Base-by-base conservation (phyloP, 1,139 yeast species). In the Fermentozyma sake region DNA sequence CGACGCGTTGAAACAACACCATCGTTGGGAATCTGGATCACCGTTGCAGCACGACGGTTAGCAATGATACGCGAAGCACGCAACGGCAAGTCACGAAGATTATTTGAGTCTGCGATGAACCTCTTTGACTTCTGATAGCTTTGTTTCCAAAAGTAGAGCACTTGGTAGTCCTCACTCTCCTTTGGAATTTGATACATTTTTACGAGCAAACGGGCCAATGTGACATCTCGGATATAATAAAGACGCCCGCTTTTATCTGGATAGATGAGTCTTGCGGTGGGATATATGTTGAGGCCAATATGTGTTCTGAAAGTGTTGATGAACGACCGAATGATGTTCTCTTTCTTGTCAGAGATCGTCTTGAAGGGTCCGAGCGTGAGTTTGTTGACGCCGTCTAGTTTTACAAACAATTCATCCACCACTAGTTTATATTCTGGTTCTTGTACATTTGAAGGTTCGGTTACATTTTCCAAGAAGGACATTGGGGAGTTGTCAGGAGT, bases 251-350 rank as follows among this genome's bases (percentile, higher is more conserved):
- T 80, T 39, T 75, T 68, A 34, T 74, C 72, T 0, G 94, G 91
- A 13, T 80, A 54, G 3, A 77, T 61, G 23, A 87, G 58, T 20
- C 78, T 57, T 9, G 83, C 62, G 1, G 79, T 77, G 0, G 93
- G 91, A 41, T 68, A 79, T 4, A 86, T 66, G 48, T 87, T 78
- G 17, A 64, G 51, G 0, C 95, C 95, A 3, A 84, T 80, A 17
- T 74, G 72, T 9, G 59, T 56, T 31, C 79, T 62, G 79, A 87
- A 87, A 14, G 69, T 57, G 3, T 58, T 51, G 25, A 83, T 61
- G 48, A 84, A 89, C 10, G 51, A 39, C 39, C 55, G 33, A 58
- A 65, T 28, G 49, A 55, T 36, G 40, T 52, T 31, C 34, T 51
- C 40, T 58, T 68, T 52, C 42, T 57, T 46, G 27, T 58, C 43